phyloP scores from a whole-genome alignment of 495 filamentous ascomycete genomes.

The Talaromyces stipitatus region DNA sequence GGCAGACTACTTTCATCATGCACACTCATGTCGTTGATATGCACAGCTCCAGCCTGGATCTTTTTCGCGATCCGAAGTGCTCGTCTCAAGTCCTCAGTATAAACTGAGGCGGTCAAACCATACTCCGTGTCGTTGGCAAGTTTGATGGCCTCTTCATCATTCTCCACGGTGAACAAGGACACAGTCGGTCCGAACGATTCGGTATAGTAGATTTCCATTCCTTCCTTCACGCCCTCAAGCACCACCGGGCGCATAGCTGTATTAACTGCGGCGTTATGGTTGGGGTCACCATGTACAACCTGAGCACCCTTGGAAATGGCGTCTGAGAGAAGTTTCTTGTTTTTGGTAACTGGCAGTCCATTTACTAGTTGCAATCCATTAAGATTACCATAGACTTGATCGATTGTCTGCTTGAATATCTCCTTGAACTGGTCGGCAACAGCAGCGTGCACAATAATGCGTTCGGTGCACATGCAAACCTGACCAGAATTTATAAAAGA shows the following conservation, averaged over 20 bases:
- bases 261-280: background rate
- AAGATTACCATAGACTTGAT: conserved; percentile 36
- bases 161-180: conserved; percentile 39
- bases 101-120: conserved; percentile 40
- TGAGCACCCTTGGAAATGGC: conserved; percentile 3
- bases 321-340: conserved; percentile 9
- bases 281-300: background rate
- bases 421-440: conserved; percentile 59
- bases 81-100: conserved; percentile 39
- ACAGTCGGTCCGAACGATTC: conserved; percentile 84
- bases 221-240: conserved; percentile 56
- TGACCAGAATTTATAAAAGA: conserved; percentile 63
- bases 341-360: conserved; percentile 20
- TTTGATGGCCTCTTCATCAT: conserved; percentile 40
- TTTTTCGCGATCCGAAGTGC: conserved; percentile 39
- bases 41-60: conserved; percentile 60
- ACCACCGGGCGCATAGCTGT: conserved; percentile 67
- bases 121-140: conserved; percentile 48
- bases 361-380: conserved; percentile 57
- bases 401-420: conserved; percentile 40
- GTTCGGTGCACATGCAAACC: conserved; percentile 89
- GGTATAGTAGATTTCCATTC: conserved; percentile 75
- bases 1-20: conserved; percentile 76
- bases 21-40: conserved; percentile 80
- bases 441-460: conserved; percentile 70